Evolutionary conservation across 2,329 filamentous ascomycete species (phyloP).

Genomic region (Colletotrichum sansevieriae): DNA sequence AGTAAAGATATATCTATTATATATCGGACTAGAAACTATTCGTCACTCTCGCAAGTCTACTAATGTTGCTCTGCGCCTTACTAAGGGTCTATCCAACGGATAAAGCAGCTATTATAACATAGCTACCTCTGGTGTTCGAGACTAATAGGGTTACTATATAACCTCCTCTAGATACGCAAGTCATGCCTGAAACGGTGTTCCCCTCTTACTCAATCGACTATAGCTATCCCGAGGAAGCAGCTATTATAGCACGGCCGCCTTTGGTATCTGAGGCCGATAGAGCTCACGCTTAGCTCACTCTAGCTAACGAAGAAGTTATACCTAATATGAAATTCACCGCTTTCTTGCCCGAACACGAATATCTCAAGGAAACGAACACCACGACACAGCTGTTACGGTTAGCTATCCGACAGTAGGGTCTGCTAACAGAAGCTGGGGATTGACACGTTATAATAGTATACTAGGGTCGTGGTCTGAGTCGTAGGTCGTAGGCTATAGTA

Average conservation of each 20-base stretch:
- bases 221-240: background rate
- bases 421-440: too few relatives aligned
- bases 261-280: background rate
- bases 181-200: background rate
- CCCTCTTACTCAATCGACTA: background rate
- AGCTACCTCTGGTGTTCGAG: background rate
- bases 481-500: too few relatives aligned
- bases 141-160: too few relatives aligned
- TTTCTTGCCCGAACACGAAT: too few relatives aligned
- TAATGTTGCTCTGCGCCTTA: background rate
- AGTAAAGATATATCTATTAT: background rate
- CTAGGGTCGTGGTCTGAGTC: too few relatives aligned
- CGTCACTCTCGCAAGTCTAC: background rate
- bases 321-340: too few relatives aligned
- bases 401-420: too few relatives aligned
- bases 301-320: background rate
- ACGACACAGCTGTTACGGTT: too few relatives aligned
- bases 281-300: background rate
- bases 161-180: too few relatives aligned
- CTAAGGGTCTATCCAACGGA: background rate
- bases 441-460: too few relatives aligned
- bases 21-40: background rate
- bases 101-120: background rate
- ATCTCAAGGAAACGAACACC: too few relatives aligned
- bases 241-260: background rate